These are phyloP conservation scores for Scytalidium lignicola DNA, from an alignment of 2,329 filamentous ascomycete species.

Conservation along the genomic window DNA sequence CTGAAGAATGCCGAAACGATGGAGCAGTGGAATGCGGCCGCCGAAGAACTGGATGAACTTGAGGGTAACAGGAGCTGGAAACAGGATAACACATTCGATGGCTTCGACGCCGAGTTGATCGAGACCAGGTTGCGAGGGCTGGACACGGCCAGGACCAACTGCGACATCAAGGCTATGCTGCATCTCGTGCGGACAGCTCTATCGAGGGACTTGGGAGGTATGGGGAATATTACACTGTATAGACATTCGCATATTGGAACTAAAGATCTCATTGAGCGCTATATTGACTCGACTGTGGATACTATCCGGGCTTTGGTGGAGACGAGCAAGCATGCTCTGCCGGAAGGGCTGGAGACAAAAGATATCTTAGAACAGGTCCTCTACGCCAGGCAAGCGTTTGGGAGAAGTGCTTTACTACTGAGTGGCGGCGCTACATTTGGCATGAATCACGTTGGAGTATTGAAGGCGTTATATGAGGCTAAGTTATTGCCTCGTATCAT, in stretches of 20 bases:
- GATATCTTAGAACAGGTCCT: conserved; percentile 56
- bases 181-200: conserved; percentile 75
- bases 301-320: conserved; percentile 71
- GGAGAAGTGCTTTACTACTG: conserved; percentile 59
- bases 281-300: conserved; percentile 72
- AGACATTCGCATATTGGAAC: conserved; percentile 81
- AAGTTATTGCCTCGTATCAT: conserved; percentile 62
- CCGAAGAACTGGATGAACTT: conserved; percentile 69
- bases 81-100: conserved; percentile 42
- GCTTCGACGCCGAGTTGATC: conserved; percentile 63
- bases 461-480: conserved; percentile 61
- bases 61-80: conserved; percentile 85
- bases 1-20: conserved; percentile 64
- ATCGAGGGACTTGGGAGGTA: conserved; percentile 75
- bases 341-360: conserved; percentile 47
- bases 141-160: conserved; percentile 65
- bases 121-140: conserved; percentile 65
- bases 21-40: conserved; percentile 70
- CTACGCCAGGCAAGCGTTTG: conserved; percentile 57
- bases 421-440: conserved; percentile 68
- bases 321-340: conserved; percentile 41
- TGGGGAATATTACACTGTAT: conserved; percentile 80
- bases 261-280: conserved; percentile 79
- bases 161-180: conserved; percentile 72
- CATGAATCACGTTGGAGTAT: conserved; percentile 67